Evolutionary conservation across 106 monocot species (phyloP), one percentile per base, ranked within the genome.

Genomic region (Dendrobium chrysotoxum): DNA sequence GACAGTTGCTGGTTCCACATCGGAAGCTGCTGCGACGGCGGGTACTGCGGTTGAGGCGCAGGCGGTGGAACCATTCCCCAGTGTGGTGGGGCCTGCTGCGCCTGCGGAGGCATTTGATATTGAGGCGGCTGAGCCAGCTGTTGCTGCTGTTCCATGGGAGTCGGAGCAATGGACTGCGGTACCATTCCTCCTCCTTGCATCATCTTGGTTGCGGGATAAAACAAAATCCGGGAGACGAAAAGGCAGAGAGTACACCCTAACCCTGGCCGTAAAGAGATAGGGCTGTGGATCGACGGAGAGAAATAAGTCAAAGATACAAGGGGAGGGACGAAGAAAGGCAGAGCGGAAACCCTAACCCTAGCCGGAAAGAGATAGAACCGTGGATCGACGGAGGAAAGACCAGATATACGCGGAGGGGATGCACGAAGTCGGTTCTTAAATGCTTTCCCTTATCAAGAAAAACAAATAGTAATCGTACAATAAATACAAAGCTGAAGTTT

Each of bases 141-240:
- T 4, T 72, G 81, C 77, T 85, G 83, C 73, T 83, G 92, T 31
- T 86, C 85, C 84, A 83, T 77, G 7, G 58, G 74, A 0, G 82
- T 64, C 11, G 84, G 84, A 17, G 66, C 80, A 80, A 90, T 83
- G 47, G 88, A 79, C n/a, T 81, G 83, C 23, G 84, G 88, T 40
- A 87, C 79, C 90, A 92, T 90, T n/a, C 88, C 83, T 4, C 82
- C 75, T 3, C 84, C 86, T 44, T 89, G 91, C 93, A 91, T 91
- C 91, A 87, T 90, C 79, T n/a, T 74, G 40, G 18, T 10, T 15
- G 41, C 2, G 39, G 74, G 11, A 71, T 16, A 9, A 17, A 13
- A 71, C 28, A 0, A 39, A 35, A 35, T 35, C 35, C 35, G 35
- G 2, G 3, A 35, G 35, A 55, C 42, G n/a, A 67, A 67, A 42